phyloP scores from a whole-genome alignment of 2,329 filamentous ascomycete genomes.

The Aspergillus jensenii region DNA sequence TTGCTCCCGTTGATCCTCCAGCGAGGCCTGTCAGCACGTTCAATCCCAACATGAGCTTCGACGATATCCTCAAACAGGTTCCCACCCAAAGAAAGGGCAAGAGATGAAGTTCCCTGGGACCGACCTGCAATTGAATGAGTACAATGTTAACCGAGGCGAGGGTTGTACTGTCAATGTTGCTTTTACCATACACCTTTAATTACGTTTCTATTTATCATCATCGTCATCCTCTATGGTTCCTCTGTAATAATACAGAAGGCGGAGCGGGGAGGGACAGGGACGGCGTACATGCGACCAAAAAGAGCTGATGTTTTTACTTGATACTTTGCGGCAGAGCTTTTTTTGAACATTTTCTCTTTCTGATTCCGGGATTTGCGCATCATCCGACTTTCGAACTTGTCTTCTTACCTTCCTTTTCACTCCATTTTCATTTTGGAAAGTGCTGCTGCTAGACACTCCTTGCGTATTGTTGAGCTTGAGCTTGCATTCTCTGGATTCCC shows the following conservation, averaged over 20 bases:
- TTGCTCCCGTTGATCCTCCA: conserved; percentile 42
- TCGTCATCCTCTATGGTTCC: conserved; percentile 10
- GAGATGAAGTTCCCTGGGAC: conserved; percentile 25
- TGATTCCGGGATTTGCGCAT: conserved; percentile 8
- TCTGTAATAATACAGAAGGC: conserved; percentile 16
- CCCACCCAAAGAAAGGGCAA: conserved; percentile 34
- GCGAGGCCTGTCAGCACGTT: conserved; percentile 40
- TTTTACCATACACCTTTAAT: background rate
- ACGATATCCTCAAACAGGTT: conserved; percentile 47
- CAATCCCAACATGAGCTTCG: conserved; percentile 52
- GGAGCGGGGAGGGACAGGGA: conserved; percentile 18
- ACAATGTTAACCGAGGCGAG: conserved; percentile 3
- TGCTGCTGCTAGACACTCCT: conserved; percentile 2
- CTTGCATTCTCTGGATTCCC: conserved; percentile 4
- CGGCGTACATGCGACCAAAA: conserved; percentile 18
- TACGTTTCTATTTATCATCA: conserved; percentile 12
- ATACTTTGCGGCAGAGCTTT: conserved; percentile 5
- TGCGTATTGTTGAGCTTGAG: background rate
- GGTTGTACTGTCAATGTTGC: conserved; percentile 9
- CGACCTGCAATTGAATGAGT: conserved; percentile 5
- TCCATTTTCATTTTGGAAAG: conserved; percentile 8
- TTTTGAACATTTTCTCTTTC: background rate
- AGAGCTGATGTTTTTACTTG: conserved; percentile 8
- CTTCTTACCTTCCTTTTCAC: conserved; percentile 1
- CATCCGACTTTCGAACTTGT: conserved; percentile 2